These are phyloP conservation scores for Scedosporium apiospermum DNA, from an alignment of 2,329 filamentous ascomycete species.

Conservation along the genomic window DNA sequence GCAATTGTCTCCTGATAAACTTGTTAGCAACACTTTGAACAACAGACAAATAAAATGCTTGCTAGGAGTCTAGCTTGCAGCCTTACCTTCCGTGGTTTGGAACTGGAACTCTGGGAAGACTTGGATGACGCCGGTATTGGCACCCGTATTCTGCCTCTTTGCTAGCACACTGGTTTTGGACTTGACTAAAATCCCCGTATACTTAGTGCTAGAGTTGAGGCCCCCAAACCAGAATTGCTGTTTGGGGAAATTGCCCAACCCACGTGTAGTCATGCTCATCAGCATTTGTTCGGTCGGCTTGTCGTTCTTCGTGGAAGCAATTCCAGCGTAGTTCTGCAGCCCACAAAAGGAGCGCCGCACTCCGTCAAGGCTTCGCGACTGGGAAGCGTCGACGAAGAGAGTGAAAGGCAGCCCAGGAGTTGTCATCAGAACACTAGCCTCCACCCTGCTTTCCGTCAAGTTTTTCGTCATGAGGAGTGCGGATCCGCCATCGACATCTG, in stretches of 20 bases:
- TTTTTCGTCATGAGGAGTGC: conserved; percentile 74
- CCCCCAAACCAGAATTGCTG: conserved; percentile 80
- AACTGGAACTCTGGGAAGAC: conserved; percentile 69
- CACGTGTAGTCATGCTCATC: conserved; percentile 60
- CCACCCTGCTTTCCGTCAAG: conserved; percentile 50
- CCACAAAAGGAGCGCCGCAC: conserved; percentile 77
- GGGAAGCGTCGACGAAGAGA: conserved; percentile 63
- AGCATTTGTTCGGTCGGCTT: conserved; percentile 36
- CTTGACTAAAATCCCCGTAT: conserved; percentile 64
- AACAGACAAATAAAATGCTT: neutral
- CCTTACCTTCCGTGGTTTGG: conserved; percentile 64
- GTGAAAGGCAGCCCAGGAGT: conserved; percentile 51
- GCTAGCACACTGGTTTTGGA: conserved; percentile 39
- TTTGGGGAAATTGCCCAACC: conserved; percentile 58
- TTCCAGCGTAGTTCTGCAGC: conserved; percentile 54
- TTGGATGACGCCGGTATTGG: conserved; percentile 55
- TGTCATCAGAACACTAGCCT: conserved; percentile 28
- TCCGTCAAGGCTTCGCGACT: conserved; percentile 53
- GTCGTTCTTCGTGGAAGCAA: conserved; percentile 44
- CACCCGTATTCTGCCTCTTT: conserved; percentile 20
- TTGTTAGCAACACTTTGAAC: neutral
- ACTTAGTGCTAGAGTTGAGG: conserved; percentile 62
- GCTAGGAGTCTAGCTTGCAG: neutral
- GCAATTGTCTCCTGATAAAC: conserved; percentile 61
- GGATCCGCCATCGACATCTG: conserved; percentile 67